These are phyloP conservation scores for Gossypium schwendimanii DNA, from an alignment of 441 rosid species.

Conservation along the genomic window DNA sequence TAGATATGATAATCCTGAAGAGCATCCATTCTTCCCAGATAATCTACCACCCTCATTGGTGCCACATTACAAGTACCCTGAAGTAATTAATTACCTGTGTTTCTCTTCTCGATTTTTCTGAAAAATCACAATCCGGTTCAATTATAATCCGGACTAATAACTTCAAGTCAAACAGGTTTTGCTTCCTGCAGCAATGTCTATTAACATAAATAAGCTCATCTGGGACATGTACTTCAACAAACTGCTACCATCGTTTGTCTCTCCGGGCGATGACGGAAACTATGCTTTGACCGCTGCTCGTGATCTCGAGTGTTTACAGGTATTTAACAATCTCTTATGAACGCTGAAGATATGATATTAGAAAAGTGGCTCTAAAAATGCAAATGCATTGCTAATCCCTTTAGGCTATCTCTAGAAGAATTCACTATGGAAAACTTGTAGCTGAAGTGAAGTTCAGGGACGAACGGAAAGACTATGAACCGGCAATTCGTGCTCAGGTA, in stretches of 20 bases:
- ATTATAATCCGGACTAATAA: not conserved
- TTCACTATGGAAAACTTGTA: slow-evolving; percentile 76
- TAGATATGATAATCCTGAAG: slow-evolving; percentile 73
- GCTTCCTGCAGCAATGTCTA: slow-evolving; percentile 48
- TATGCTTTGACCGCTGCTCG: slow-evolving; percentile 59
- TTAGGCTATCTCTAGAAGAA: slow-evolving; percentile 80
- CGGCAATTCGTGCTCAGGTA: slow-evolving; percentile 72
- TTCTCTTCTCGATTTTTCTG: not conserved
- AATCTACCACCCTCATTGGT: slow-evolving; percentile 36
- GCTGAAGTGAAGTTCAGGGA: slow-evolving; percentile 83
- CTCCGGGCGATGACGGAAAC: slow-evolving; percentile 65
- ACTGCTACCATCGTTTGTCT: slow-evolving; percentile 61
- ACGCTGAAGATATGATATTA: too few species aligned
- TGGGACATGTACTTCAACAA: slow-evolving; percentile 60
- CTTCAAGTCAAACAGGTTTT: slow-evolving; percentile 31
- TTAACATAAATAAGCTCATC: slow-evolving; percentile 56
- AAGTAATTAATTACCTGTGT: slow-evolving; percentile 27
- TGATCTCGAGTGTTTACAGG: slow-evolving; percentile 78
- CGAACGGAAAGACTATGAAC: slow-evolving; percentile 59
- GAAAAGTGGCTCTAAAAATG: not conserved
- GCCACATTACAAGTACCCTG: slow-evolving; percentile 34
- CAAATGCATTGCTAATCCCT: slow-evolving; percentile 3
- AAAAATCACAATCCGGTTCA: not conserved
- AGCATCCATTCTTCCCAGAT: slow-evolving; percentile 71
- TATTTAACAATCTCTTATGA: slow-evolving; percentile 10